phyloP scores from a whole-genome alignment of 1,284 basidiomycete species.

The Stereum hirsutum region DNA sequence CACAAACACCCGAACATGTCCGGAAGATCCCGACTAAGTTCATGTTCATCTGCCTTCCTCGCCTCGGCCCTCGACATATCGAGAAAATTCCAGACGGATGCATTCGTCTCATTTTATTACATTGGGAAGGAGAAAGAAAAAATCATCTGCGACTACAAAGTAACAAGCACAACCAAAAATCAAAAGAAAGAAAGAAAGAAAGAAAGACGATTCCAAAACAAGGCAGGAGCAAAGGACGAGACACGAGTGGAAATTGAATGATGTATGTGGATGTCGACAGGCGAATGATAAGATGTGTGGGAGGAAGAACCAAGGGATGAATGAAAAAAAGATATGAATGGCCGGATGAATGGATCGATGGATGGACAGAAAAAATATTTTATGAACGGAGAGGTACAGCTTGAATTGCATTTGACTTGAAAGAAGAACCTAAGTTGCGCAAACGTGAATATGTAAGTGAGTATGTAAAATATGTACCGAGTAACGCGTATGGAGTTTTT shows the following conservation, averaged over 20 bases:
- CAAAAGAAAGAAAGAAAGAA: constrained; percentile 7
- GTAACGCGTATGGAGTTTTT: neutral
- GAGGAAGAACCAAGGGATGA: neutral
- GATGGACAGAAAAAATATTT: neutral
- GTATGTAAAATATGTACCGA: neutral
- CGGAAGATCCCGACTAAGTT: too few relatives aligned
- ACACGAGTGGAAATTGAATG: neutral
- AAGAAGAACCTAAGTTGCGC: too few relatives aligned
- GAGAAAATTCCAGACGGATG: too few relatives aligned
- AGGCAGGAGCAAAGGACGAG: neutral
- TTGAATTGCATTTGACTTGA: too few relatives aligned
- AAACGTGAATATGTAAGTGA: too few relatives aligned
- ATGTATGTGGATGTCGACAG: neutral
- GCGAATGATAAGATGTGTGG: neutral
- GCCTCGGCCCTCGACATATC: too few relatives aligned
- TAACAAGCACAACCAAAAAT: constrained; percentile 9
- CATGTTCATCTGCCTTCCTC: too few relatives aligned
- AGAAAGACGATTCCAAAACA: constrained; percentile 1
- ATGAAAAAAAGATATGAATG: neutral
- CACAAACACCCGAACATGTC: too few relatives aligned
- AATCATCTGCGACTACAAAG: too few relatives aligned
- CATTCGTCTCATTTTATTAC: too few relatives aligned
- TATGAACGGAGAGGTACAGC: too few relatives aligned
- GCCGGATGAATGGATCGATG: neutral
- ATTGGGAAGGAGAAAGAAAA: too few relatives aligned